These are phyloP conservation scores for Lactarius sp. DNA, from an alignment of 768 basidiomycete species.

Conservation along the genomic window DNA sequence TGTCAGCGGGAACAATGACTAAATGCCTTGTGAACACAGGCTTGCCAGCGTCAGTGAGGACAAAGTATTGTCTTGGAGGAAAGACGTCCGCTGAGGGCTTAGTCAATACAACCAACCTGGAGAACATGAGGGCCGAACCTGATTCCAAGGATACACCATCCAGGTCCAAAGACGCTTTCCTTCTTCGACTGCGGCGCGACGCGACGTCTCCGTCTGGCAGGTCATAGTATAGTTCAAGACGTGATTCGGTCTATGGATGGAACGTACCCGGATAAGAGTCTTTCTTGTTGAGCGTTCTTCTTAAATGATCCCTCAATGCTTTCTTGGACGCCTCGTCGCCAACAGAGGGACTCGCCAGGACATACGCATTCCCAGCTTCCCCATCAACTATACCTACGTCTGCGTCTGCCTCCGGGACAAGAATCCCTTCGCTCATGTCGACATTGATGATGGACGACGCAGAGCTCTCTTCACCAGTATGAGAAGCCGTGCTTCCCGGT, in stretches of 20 bases:
- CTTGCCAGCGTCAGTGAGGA: constrained; percentile 94
- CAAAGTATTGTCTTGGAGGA: constrained; percentile 76
- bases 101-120: neutral
- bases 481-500: constrained; percentile 1
- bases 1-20: constrained; percentile 1
- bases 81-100: constrained; percentile 27
- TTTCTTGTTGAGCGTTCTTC: constrained; percentile 56
- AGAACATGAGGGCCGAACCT: neutral
- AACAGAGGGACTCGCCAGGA: constrained; percentile 38
- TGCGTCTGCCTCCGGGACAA: constrained; percentile 64
- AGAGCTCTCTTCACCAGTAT: constrained; percentile 33
- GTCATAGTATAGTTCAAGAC: neutral
- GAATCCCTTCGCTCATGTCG: constrained; percentile 60
- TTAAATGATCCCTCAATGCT: constrained; percentile 62
- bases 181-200: constrained; percentile 23
- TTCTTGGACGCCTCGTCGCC: constrained; percentile 58
- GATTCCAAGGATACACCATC: constrained; percentile 24
- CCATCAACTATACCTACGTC: constrained; percentile 52
- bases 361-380: constrained; percentile 49
- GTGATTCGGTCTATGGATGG: neutral
- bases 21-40: constrained; percentile 87
- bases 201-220: constrained; percentile 15
- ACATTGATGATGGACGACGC: constrained; percentile 67
- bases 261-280: constrained; percentile 46
- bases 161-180: constrained; percentile 18